Evolutionary conservation across 352 stramenopile genomes (phyloP).

Genomic region (Phytopythium litorale): DNA sequence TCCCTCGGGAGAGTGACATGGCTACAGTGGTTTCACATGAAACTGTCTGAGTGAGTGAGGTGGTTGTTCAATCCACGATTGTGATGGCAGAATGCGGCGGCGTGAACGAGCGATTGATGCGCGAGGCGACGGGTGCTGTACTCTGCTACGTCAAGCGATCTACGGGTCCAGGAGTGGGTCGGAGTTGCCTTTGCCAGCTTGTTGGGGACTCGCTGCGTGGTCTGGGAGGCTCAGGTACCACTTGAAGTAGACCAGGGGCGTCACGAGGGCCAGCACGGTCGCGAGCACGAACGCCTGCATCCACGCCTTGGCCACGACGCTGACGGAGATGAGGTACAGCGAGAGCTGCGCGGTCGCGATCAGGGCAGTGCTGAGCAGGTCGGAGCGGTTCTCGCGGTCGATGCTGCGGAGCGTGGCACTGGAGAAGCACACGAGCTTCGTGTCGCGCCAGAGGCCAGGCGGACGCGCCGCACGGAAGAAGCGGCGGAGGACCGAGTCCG

Average conservation of each 20-base stretch:
- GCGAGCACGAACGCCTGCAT: slow-evolving; percentile 25
- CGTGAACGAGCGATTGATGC: too few relatives aligned
- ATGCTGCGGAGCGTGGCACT: slow-evolving; percentile 21
- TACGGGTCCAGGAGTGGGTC: not conserved
- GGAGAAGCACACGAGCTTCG: slow-evolving; percentile 38
- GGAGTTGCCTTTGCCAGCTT: not conserved
- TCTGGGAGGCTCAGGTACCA: slow-evolving; percentile 3
- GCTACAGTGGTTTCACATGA: not conserved
- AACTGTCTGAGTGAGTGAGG: not conserved
- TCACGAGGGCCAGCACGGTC: slow-evolving; percentile 18
- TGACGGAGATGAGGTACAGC: slow-evolving; percentile 45
- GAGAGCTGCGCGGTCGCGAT: slow-evolving; percentile 37
- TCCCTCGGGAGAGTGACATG: slow-evolving; percentile 2
- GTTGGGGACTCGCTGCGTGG: not conserved
- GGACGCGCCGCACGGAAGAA: slow-evolving; percentile 69
- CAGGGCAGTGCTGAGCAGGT: slow-evolving; percentile 36
- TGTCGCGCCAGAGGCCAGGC: slow-evolving; percentile 38
- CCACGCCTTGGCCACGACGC: slow-evolving; percentile 42
- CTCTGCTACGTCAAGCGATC: not conserved
- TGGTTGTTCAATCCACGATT: not conserved
- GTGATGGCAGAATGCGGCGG: too few relatives aligned
- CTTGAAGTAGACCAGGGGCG: slow-evolving; percentile 34
- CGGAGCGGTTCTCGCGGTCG: slow-evolving; percentile 30
- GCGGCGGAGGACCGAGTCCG: slow-evolving; percentile 44
- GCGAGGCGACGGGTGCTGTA: too few relatives aligned